phyloP scores from a whole-genome alignment of 202 grass and related monocot species.

The Brachypodium distachyon region DNA sequence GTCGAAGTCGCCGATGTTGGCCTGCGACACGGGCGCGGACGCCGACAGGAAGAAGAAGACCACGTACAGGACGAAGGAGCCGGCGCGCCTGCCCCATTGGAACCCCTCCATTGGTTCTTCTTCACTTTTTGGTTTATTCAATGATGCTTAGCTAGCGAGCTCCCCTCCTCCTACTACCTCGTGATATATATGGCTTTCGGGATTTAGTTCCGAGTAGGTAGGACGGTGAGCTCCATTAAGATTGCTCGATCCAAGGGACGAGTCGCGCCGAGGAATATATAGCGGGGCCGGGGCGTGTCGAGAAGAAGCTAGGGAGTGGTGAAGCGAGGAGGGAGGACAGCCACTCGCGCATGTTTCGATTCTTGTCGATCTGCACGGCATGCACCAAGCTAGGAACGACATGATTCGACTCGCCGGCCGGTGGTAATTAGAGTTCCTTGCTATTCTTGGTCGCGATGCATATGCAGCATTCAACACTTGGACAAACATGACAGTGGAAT shows the following conservation, averaged over 20 bases:
- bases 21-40: slow-evolving; percentile 24
- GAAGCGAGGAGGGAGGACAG: slow-evolving; percentile 25
- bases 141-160: not conserved
- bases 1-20: slow-evolving; percentile 39
- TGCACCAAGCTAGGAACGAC: too few relatives aligned
- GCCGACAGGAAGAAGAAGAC: slow-evolving; percentile 43
- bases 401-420: not conserved
- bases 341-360: slow-evolving; percentile 1
- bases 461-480: not conserved
- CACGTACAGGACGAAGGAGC: slow-evolving; percentile 35
- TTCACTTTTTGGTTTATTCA: not conserved
- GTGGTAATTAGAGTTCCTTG: not conserved
- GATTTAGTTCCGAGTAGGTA: slow-evolving; percentile 22
- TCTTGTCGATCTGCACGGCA: not conserved
- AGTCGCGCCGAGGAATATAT: slow-evolving; percentile 12
- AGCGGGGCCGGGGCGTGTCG: not conserved
- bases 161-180: slow-evolving; percentile 32
- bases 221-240: slow-evolving; percentile 39
- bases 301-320: slow-evolving; percentile 25
- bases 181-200: not conserved
- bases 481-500: not conserved
- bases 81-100: slow-evolving; percentile 30
- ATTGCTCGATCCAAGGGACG: slow-evolving; percentile 7
- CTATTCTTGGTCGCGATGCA: not conserved
- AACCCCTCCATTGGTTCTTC: slow-evolving; percentile 38